A percentile compares a stretch with the other conserved stretches of the same genome.
These are phyloP conservation scores for Dendrobium catenatum DNA, from an alignment of 106 monocot species.

Conservation along the genomic window DNA sequence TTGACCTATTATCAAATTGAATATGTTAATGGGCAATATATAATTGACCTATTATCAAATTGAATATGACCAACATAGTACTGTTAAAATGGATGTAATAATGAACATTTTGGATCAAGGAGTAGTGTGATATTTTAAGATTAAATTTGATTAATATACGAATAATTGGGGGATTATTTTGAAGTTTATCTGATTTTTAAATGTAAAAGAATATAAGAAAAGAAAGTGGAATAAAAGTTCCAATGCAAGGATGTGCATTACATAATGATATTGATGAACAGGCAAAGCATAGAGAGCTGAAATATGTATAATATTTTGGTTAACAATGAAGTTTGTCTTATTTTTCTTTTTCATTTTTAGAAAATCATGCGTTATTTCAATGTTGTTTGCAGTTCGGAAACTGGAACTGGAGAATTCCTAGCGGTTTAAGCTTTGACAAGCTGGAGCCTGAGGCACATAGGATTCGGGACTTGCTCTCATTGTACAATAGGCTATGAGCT, in stretches of 20 bases:
- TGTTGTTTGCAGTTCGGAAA: slow-evolving; percentile 58
- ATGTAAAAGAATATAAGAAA: too few species aligned
- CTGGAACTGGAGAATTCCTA: slow-evolving; percentile 94
- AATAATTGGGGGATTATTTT: too few species aligned
- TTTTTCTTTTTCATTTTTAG: background rate
- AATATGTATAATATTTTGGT: background rate
- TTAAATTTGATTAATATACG: too few species aligned
- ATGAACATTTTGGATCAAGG: too few species aligned
- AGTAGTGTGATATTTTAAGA: too few species aligned
- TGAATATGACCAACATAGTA: too few species aligned
- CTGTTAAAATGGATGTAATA: too few species aligned
- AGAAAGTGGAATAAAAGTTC: too few species aligned
- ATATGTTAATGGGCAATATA: too few species aligned
- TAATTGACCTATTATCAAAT: too few species aligned
- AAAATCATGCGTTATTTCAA: background rate
- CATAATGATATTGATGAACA: background rate
- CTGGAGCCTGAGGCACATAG: slow-evolving; percentile 57
- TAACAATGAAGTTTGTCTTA: background rate
- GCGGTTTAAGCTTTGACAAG: slow-evolving; percentile 33
- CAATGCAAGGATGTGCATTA: too few species aligned
- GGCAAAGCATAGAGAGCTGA: background rate
- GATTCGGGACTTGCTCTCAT: slow-evolving; percentile 46
- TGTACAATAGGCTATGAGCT: slow-evolving; percentile 58
- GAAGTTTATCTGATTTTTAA: background rate
- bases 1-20: too few species aligned